Conservation (phyloP, 129 eudicot genomes). For the Erigeron canadensis region DNA sequence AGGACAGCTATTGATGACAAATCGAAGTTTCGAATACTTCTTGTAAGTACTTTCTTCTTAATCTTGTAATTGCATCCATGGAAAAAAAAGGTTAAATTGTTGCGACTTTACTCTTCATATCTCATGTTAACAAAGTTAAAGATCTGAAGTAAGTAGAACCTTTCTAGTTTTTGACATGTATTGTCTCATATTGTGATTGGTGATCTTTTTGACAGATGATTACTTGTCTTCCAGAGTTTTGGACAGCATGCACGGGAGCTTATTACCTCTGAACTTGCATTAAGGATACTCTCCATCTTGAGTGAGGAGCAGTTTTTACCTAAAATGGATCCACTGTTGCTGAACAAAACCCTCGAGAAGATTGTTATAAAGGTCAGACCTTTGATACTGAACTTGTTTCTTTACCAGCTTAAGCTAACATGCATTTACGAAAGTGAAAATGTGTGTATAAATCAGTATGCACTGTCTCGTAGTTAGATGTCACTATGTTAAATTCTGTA, state of each 20-base stretch:
- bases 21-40: conserved; percentile 78
- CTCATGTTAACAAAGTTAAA: conserved; percentile 18
- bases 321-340: conserved; percentile 50
- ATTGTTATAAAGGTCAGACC: conserved; percentile 76
- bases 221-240: conserved; percentile 99
- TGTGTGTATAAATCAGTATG: conserved; percentile 11
- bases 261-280: conserved; percentile 93
- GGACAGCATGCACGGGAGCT: conserved; percentile 99
- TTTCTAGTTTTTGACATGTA: conserved; percentile 35
- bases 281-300: conserved; percentile 80
- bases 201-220: conserved; percentile 99
- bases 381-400: conserved; percentile 11
- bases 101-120: conserved; percentile 9
- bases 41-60: conserved; percentile 54
- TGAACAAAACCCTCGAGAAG: conserved; percentile 76
- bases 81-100: conserved; percentile 22
- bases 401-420: conserved; percentile 1
- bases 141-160: conserved; percentile 17
- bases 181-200: conserved; percentile 84
- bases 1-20: conserved; percentile 65
- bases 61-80: conserved; percentile 26
- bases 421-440: background rate
- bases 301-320: conserved; percentile 96
- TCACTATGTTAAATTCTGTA: background rate
- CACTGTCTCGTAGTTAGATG: background rate